These are phyloP conservation scores for Talaromyces ruber DNA, from an alignment of 495 filamentous ascomycete genomes.

Conservation along the genomic window DNA sequence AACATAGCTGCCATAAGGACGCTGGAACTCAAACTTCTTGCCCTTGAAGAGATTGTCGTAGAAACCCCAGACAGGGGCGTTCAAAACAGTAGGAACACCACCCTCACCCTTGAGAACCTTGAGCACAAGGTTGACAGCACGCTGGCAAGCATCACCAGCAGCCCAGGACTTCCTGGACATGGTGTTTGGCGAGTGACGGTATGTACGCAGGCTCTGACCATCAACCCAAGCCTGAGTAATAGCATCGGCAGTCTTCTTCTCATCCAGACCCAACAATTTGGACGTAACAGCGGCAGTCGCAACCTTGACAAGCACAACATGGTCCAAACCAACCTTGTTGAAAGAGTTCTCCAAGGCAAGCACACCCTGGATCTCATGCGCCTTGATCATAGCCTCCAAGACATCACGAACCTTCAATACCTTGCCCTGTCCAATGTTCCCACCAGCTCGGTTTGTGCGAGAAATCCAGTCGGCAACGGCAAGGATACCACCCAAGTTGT, in stretches of 20 bases:
- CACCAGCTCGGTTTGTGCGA: constrained; percentile 87
- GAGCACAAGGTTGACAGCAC: constrained; percentile 86
- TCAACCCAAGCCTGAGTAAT: constrained; percentile 97
- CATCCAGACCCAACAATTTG: constrained; percentile 83
- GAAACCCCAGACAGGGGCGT: constrained; percentile 93
- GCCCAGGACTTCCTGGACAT: constrained; percentile 99
- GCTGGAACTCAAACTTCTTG: constrained; percentile 91
- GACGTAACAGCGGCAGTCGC: constrained; percentile 89
- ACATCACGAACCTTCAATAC: constrained; percentile 81
- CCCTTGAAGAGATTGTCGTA: constrained; percentile 97
- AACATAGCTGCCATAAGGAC: constrained; percentile 93
- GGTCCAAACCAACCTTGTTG: constrained; percentile 97
- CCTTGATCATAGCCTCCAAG: constrained; percentile 98
- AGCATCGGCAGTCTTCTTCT: constrained; percentile 88
- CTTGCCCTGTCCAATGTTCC: constrained; percentile 79
- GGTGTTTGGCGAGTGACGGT: constrained; percentile 95
- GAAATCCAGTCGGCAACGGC: constrained; percentile 96
- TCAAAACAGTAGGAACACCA: constrained; percentile 85
- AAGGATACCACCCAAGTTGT: constrained; percentile 93
- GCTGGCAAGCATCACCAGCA: constrained; percentile 94
- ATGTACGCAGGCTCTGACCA: constrained; percentile 90
- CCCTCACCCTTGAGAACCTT: constrained; percentile 90
- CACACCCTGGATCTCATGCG: constrained; percentile 98
- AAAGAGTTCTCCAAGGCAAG: constrained; percentile 93
- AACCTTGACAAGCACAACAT: constrained; percentile 96